phyloP scores from a whole-genome alignment of 2,329 filamentous ascomycete genomes.

The Plenodomus biglobosus region DNA sequence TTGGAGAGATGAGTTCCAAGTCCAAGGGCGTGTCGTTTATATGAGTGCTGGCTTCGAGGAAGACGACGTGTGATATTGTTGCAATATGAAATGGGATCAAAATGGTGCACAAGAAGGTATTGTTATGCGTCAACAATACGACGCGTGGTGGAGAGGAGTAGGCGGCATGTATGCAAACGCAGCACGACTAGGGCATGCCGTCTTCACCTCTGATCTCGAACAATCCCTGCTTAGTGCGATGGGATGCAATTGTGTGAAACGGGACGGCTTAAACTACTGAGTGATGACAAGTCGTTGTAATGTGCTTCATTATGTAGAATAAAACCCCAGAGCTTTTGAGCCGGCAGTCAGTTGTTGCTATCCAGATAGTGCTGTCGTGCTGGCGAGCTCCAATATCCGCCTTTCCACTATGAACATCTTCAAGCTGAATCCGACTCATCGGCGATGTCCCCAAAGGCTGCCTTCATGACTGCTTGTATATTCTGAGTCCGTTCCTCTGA shows the following conservation, averaged over 20 bases:
- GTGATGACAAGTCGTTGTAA: no score
- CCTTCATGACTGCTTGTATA: neutral
- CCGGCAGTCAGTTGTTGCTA: neutral
- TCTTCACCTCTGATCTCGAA: neutral
- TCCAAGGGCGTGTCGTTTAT: neutral
- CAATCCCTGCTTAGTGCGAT: no score
- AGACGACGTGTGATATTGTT: neutral
- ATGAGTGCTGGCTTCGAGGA: neutral
- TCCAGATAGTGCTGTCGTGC: neutral
- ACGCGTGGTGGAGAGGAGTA: neutral
- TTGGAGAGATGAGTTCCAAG: neutral
- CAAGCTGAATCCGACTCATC: neutral
- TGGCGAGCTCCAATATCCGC: neutral
- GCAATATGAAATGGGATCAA: neutral
- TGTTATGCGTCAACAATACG: neutral
- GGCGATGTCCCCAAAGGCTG: neutral
- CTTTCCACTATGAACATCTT: neutral
- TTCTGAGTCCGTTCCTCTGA: neutral
- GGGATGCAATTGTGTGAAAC: no score
- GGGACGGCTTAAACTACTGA: no score
- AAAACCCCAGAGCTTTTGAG: neutral
- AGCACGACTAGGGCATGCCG: neutral
- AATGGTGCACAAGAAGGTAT: neutral
- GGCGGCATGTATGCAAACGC: neutral
- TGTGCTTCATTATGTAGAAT: neutral